Evolutionary conservation across 78 protist genomes (phyloP).

Genomic region (Andalucia godoyi): DNA sequence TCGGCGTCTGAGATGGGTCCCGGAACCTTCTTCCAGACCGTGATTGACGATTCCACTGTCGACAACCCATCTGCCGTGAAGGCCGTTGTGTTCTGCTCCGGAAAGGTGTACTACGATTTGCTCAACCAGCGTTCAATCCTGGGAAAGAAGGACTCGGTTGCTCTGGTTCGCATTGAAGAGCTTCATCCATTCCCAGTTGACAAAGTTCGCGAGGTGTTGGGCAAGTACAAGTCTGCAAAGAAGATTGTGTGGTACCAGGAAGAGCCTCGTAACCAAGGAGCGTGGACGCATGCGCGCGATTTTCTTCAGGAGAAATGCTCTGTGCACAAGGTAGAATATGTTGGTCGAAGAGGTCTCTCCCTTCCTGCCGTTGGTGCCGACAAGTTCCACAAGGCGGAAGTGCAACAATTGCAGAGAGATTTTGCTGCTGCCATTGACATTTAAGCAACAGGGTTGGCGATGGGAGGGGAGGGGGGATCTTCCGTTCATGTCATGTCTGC

Average conservation of each 20-base stretch:
- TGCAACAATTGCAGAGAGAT: too few relatives aligned
- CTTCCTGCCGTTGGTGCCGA: not conserved
- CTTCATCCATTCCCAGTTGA: slow-evolving; percentile 74
- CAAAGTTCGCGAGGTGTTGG: slow-evolving; percentile 2
- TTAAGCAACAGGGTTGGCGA: too few relatives aligned
- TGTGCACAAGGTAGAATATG: not conserved
- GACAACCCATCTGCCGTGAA: slow-evolving; percentile 12
- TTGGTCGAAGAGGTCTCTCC: not conserved
- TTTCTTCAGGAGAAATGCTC: not conserved
- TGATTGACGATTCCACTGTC: slow-evolving; percentile 18
- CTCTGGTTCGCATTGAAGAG: slow-evolving; percentile 60
- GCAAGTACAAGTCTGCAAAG: slow-evolving; percentile 6
- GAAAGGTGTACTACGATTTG: slow-evolving; percentile 59
- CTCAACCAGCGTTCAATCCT: slow-evolving; percentile 22
- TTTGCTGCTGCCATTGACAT: too few relatives aligned
- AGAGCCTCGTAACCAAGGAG: slow-evolving; percentile 83
- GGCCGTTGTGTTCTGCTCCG: slow-evolving; percentile 59
- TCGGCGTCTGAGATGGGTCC: slow-evolving; percentile 43
- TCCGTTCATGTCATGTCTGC: too few relatives aligned
- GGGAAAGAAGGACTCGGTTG: not conserved
- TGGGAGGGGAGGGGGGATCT: too few relatives aligned
- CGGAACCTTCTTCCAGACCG: slow-evolving; percentile 53
- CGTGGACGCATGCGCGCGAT: slow-evolving; percentile 55
- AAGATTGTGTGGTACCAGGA: slow-evolving; percentile 81
- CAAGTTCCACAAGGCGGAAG: not conserved